Percentiles rank a stretch among this genome's conserved stretches.
Evolutionary conservation across 2,329 filamentous ascomycete species (phyloP).

Genomic region (Eurotiales sp.): DNA sequence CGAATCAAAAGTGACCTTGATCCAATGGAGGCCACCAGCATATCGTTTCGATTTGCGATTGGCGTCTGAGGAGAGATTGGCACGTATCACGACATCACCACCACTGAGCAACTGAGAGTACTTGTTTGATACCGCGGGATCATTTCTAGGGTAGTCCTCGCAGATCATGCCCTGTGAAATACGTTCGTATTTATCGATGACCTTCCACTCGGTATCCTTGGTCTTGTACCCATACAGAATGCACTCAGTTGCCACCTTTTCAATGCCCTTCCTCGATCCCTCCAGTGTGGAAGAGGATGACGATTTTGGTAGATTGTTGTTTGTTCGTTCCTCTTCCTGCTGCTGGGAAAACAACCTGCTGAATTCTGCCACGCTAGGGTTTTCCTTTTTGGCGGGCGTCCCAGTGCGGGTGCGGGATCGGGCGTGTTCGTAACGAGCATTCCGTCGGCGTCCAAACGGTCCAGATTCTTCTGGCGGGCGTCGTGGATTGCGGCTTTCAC

Average conservation of each 20-base stretch:
- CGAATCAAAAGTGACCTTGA: conserved; percentile 79
- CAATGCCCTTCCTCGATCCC: conserved; percentile 33
- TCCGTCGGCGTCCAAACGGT: conserved; percentile 56
- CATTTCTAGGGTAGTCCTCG: conserved; percentile 86
- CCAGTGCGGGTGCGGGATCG: conserved; percentile 55
- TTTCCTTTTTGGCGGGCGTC: conserved; percentile 57
- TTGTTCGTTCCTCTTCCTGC: conserved; percentile 40
- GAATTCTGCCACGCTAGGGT: conserved; percentile 49
- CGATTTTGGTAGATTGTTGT: conserved; percentile 35
- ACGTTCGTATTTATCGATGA: conserved; percentile 82
- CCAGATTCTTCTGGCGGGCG: conserved; percentile 58
- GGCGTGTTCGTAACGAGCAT: conserved; percentile 41
- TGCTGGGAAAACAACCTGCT: conserved; percentile 43
- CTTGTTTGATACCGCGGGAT: conserved; percentile 65
- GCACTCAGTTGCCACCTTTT: conserved; percentile 67
- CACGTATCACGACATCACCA: conserved; percentile 66
- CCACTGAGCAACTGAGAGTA: conserved; percentile 71
- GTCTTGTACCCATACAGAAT: conserved; percentile 78
- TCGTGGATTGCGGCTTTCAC: conserved; percentile 48
- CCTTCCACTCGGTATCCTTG: conserved; percentile 70
- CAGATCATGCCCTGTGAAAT: conserved; percentile 76
- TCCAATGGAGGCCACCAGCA: conserved; percentile 85
- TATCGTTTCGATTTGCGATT: conserved; percentile 75
- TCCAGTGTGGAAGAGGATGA: conserved; percentile 40
- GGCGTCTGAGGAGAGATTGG: conserved; percentile 66